Evolutionary conservation across 768 basidiomycete species (phyloP).

Genomic region (Macrocybe gigantea): DNA sequence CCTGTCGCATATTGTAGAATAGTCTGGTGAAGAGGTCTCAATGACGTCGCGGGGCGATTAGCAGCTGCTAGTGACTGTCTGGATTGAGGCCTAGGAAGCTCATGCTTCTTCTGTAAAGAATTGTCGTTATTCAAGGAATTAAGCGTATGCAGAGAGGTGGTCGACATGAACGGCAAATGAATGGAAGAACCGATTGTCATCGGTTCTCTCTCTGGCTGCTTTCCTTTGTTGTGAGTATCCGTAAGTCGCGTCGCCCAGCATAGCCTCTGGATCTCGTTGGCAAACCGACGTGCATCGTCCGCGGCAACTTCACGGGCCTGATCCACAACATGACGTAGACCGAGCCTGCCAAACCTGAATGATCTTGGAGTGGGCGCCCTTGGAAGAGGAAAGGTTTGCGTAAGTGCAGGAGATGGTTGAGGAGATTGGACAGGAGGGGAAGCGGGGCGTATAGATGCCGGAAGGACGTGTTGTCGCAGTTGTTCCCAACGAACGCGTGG

Average conservation of each 20-base stretch:
- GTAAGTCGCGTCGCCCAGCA: constrained; percentile 48
- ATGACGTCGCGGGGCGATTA: constrained; percentile 25
- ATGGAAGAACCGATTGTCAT: constrained; percentile 28
- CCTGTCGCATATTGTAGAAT: constrained; percentile 40
- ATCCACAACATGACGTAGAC: constrained; percentile 63
- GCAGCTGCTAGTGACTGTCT: neutral
- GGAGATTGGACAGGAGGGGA: constrained; percentile 20
- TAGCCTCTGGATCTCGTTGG: constrained; percentile 50
- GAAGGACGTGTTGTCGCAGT: constrained; percentile 49
- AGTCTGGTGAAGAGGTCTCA: constrained; percentile 38
- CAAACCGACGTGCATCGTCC: constrained; percentile 45
- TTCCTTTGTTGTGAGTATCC: constrained; percentile 8
- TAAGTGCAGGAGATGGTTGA: constrained; percentile 22
- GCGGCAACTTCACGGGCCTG: constrained; percentile 45
- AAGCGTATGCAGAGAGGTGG: constrained; percentile 22
- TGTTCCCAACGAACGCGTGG: constrained; percentile 44
- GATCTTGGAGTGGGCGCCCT: constrained; percentile 39
- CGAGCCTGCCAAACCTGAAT: constrained; percentile 45
- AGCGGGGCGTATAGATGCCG: constrained; percentile 16
- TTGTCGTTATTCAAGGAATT: constrained; percentile 11
- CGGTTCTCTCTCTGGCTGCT: constrained; percentile 4
- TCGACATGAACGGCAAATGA: constrained; percentile 37
- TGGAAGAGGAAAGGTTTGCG: constrained; percentile 12
- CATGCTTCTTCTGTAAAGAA: constrained; percentile 22
- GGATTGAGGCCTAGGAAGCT: constrained; percentile 24